phyloP scores from a whole-genome alignment of 768 basidiomycete species.

The Collybia nuda region DNA sequence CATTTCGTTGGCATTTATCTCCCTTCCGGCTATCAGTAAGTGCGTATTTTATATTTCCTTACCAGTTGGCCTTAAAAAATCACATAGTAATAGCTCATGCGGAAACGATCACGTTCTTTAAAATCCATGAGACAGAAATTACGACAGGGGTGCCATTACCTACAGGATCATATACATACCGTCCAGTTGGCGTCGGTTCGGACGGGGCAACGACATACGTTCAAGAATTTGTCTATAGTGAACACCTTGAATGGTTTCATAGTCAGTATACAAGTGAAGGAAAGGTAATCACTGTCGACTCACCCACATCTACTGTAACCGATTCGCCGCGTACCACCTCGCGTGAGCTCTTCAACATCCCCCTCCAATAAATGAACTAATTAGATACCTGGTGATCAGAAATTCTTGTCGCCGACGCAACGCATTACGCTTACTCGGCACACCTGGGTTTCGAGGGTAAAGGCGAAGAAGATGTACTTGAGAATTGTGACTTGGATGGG shows the following conservation, averaged over 20 bases:
- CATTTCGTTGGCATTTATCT: too few relatives aligned
- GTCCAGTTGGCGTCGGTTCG: constrained; percentile 3
- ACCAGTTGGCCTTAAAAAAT: too few relatives aligned
- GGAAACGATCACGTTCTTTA: not conserved
- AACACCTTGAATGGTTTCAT: constrained; percentile 1
- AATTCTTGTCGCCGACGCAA: constrained; percentile 10
- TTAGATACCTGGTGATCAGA: not conserved
- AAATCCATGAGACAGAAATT: not conserved
- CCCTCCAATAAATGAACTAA: not conserved
- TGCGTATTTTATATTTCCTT: too few relatives aligned
- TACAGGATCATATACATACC: constrained; percentile 4
- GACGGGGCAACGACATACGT: constrained; percentile 12
- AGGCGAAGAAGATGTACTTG: not conserved
- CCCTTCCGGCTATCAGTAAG: too few relatives aligned
- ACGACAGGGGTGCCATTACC: not conserved
- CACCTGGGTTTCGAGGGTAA: not conserved
- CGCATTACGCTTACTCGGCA: constrained; percentile 7
- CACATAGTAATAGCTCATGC: not conserved
- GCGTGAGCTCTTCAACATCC: not conserved
- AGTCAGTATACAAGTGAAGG: constrained; percentile 1
- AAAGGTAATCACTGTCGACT: not conserved
- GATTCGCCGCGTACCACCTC: not conserved
- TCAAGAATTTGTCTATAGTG: constrained; percentile 8
- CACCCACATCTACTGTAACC: constrained; percentile 6
- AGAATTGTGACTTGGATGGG: constrained; percentile 8